Conservation (phyloP, 139 green algal genomes). For the Edaphochlamys debaryana region DNA sequence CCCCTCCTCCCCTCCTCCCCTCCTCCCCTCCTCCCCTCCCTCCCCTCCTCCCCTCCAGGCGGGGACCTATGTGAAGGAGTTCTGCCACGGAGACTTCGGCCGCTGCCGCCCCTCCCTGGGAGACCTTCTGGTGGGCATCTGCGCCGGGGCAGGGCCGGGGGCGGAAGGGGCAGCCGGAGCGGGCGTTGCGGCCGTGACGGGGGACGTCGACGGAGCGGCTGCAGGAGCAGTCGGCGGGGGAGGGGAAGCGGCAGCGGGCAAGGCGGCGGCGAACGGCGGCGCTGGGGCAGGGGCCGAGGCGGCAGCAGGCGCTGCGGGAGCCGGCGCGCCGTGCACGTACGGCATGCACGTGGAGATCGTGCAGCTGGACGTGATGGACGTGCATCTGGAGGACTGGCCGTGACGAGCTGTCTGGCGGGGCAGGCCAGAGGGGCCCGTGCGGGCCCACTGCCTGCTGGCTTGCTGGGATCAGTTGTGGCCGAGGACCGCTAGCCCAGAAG, state of each 20-base stretch:
- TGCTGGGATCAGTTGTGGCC: no score
- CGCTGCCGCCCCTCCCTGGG: slow-evolving; percentile 77
- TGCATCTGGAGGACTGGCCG: slow-evolving; percentile 65
- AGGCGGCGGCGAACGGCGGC: no score
- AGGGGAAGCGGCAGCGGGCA: neutral
- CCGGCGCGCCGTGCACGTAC: neutral
- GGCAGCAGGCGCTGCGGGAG: no score
- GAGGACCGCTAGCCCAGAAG: no score
- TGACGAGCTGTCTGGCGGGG: slow-evolving; percentile 51
- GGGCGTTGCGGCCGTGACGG: neutral
- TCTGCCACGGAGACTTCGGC: slow-evolving; percentile 88
- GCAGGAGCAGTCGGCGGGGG: neutral
- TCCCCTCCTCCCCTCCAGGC: slow-evolving; percentile 11
- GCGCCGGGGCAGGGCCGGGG: neutral
- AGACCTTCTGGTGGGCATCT: slow-evolving; percentile 49
- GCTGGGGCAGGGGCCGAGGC: no score
- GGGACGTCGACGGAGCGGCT: neutral
- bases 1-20: neutral
- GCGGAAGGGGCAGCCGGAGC: neutral
- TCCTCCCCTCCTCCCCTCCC: neutral
- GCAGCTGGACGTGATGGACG: slow-evolving; percentile 72
- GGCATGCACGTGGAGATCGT: slow-evolving; percentile 58
- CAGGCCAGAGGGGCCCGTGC: no score
- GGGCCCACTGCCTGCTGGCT: no score
- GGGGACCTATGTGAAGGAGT: slow-evolving; percentile 85